phyloP scores from a whole-genome alignment of 176 grass and related monocot species.

The Elymus sibiricus region DNA sequence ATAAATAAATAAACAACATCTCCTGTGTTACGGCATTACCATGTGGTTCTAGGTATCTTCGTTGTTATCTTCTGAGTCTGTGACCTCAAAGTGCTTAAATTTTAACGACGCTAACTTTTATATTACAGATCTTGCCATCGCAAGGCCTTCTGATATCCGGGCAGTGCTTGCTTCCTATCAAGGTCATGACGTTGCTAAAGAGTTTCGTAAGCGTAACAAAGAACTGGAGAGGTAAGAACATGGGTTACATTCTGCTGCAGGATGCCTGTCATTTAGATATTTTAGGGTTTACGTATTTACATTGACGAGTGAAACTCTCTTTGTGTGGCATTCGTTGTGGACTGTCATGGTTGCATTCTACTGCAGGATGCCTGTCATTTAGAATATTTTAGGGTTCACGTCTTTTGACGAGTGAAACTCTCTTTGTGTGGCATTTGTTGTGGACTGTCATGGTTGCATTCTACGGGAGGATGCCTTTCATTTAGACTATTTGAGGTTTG shows the following conservation, averaged over 20 bases:
- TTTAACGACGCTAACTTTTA: conserved; percentile 6
- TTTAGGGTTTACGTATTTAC: not conserved
- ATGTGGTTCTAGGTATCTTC: conserved; percentile 16
- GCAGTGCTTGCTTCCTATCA: conserved; percentile 71
- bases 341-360: not conserved
- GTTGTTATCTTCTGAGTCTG: not conserved
- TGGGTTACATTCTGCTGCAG: not conserved
- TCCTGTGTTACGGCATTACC: not conserved
- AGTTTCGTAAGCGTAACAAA: conserved; percentile 80
- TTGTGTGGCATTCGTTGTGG: no score
- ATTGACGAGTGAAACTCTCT: not conserved
- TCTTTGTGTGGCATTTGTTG: no score
- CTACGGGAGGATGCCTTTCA: not conserved
- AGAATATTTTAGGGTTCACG: not conserved
- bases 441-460: not conserved
- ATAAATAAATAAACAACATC: not conserved
- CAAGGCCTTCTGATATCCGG: conserved; percentile 73
- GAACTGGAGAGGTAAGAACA: conserved; percentile 64
- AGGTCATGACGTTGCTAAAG: conserved; percentile 70
- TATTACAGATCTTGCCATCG: conserved; percentile 62
- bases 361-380: not conserved
- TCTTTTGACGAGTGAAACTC: not conserved
- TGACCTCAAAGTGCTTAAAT: conserved; percentile 1
- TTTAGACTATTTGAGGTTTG: conserved; percentile 5
- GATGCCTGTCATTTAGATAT: not conserved